Evolutionary conservation across 1,284 basidiomycete genomes (phyloP), one percentile per base, ranked within the genome.

Genomic region (Cutaneotrichosporon sp.): DNA sequence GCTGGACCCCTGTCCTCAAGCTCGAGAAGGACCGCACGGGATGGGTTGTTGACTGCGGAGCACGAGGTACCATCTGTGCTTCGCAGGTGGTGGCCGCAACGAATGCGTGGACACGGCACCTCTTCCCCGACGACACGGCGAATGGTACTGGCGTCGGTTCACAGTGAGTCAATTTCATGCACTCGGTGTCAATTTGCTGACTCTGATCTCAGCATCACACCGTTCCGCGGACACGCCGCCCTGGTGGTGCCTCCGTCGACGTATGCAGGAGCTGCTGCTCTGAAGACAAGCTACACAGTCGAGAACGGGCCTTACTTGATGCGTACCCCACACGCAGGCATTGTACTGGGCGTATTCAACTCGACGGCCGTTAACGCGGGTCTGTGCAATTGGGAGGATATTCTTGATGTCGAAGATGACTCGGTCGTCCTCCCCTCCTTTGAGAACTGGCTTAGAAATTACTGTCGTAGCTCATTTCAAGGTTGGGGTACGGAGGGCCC

Each of bases 21-120:
- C 22, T 55, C 24, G 27, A 7, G 10, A 22, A 17, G 1, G 16
- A 17, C 2, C 37, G 19, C 7, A 26, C 19, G 8, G 24, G 17
- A 3, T 34, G 27, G 35, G 20, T 34, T 1, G 55, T 68, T 14
- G 54, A 64, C 34, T 60, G 56, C 6, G 52, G 52, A 2, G 49
- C 46, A 0, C 52, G 60, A 12, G 67, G 70, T 3, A 45, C n/a
- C 3, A 34, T 71, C 25, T 49, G 27, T 5, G 63, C 68, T 3
- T 38, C 37, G 29, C 46, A 63, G 25, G 63, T 71, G 12, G 49
- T 70, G 7, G 22, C 67, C 22, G 65, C 61, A 22, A 64, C 68
- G 3, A 67, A 68, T 42, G 70, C 60, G 1, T 66, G 68, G 52
- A 71, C 68, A 3, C 46, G 47, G 4, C 59, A 67, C 46, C 55